These are phyloP conservation scores for Forsythia suspensa DNA, from an alignment of 257 asterid species.

Conservation along the genomic window DNA sequence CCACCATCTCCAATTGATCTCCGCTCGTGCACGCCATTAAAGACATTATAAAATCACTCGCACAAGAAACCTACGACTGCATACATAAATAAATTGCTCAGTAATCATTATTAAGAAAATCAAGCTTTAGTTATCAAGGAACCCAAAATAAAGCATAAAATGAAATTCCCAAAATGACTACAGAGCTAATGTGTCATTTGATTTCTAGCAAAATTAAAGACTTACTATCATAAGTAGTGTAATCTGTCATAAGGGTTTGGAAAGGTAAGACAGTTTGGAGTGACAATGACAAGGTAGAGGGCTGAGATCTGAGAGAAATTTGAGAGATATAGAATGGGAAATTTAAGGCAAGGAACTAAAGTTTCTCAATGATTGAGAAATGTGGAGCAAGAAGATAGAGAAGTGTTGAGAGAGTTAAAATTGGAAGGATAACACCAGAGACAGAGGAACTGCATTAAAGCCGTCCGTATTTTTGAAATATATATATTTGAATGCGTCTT, in stretches of 20 bases:
- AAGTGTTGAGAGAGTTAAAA: slow-evolving; percentile 13
- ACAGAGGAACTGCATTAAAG: slow-evolving; percentile 39
- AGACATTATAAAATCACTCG: slow-evolving; percentile 20
- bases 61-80: neutral
- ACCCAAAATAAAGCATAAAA: neutral
- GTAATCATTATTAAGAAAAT: neutral
- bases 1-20: slow-evolving; percentile 26
- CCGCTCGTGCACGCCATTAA: slow-evolving; percentile 40
- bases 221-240: neutral
- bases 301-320: slow-evolving; percentile 10
- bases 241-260: neutral
- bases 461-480: slow-evolving; percentile 26
- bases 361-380: slow-evolving; percentile 30
- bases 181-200: neutral
- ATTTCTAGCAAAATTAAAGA: neutral
- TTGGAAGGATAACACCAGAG: slow-evolving; percentile 34
- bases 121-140: neutral
- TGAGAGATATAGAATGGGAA: slow-evolving; percentile 17
- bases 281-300: neutral
- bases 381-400: slow-evolving; percentile 12
- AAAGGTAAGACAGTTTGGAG: neutral
- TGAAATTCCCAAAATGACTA: neutral
- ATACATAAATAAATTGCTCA: neutral
- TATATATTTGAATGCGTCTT: slow-evolving; percentile 9
- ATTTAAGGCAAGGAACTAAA: slow-evolving; percentile 7